phyloP scores from a whole-genome alignment of 768 basidiomycete genomes.

The Russula foetens region DNA sequence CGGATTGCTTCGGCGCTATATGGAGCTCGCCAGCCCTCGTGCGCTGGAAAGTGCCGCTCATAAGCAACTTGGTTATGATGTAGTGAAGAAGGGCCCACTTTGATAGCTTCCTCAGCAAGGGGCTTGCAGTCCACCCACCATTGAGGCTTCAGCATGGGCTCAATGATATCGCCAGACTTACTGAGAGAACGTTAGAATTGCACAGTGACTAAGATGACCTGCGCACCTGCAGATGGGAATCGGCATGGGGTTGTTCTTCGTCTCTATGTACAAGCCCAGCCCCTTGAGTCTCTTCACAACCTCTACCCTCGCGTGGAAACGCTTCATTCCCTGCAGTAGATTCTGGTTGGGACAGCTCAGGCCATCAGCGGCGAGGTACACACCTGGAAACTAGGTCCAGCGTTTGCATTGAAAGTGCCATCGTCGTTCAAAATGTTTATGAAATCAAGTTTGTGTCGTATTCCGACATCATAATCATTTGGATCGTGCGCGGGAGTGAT shows the following conservation, averaged over 20 bases:
- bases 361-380: constrained; percentile 7
- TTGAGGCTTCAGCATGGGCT: constrained; percentile 91
- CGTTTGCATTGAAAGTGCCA: constrained; percentile 89
- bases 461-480: constrained; percentile 93
- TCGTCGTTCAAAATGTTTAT: constrained; percentile 96
- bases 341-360: neutral
- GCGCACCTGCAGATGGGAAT: constrained; percentile 85
- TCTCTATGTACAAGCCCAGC: constrained; percentile 77
- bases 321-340: constrained; percentile 78
- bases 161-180: constrained; percentile 95
- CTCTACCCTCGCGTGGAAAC: constrained; percentile 85
- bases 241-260: constrained; percentile 95
- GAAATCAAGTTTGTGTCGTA: constrained; percentile 81
- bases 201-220: neutral
- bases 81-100: constrained; percentile 37
- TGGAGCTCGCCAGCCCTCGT: constrained; percentile 80
- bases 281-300: constrained; percentile 82
- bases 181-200: constrained; percentile 31
- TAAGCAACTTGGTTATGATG: neutral
- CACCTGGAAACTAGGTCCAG: constrained; percentile 70
- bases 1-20: constrained; percentile 78
- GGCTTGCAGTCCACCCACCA: constrained; percentile 98
- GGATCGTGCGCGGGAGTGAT: constrained; percentile 98
- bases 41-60: constrained; percentile 41
- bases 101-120: constrained; percentile 82